Percentiles rank a stretch among this genome's conserved stretches.
Conservation (phyloP, 2,329 filamentous ascomycete species). For the Diaporthe citri region DNA sequence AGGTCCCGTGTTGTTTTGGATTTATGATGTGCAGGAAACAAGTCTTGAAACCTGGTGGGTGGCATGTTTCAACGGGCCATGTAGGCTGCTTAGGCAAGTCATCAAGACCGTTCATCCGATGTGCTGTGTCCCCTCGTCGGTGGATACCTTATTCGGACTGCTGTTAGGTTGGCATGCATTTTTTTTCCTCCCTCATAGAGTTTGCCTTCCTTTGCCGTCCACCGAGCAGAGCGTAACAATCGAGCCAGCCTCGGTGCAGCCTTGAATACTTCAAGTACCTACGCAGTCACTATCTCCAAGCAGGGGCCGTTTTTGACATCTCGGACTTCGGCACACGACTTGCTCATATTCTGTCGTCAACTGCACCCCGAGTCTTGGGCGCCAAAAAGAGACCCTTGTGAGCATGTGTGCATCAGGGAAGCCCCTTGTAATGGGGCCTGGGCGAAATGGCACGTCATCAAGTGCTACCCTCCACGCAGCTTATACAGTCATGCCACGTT, state of each 20-base stretch:
- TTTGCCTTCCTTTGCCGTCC: background rate
- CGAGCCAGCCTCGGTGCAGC: background rate
- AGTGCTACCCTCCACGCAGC: conserved; percentile 22
- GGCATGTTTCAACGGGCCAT: conserved; percentile 3
- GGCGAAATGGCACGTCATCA: conserved; percentile 24
- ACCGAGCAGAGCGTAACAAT: background rate
- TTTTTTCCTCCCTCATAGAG: background rate
- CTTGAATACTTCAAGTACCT: background rate
- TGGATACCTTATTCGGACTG: conserved; percentile 3
- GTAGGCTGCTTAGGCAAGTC: background rate
- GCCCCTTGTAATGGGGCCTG: conserved; percentile 10
- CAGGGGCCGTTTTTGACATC: background rate
- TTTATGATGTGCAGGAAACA: conserved; percentile 20
- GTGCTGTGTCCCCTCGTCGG: conserved; percentile 14
- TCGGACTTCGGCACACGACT: background rate
- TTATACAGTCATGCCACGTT: conserved; percentile 24
- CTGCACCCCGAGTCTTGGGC: background rate
- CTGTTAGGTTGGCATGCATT: background rate
- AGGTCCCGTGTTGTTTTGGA: background rate
- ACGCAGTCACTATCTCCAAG: background rate
- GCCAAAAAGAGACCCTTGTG: conserved; percentile 4
- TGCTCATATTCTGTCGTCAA: background rate
- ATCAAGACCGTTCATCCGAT: conserved; percentile 25
- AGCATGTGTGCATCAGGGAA: background rate
- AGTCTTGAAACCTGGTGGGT: conserved; percentile 11